Conservation (phyloP, 78 protist genomes). For the Dictyostelium discoideum region dicty_2.7 NC_007088.5:3216001-3216500, state of each 20-base stretch:
- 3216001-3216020: slow-evolving; percentile 48
- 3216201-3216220: slow-evolving; percentile 57
- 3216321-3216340: slow-evolving; percentile 47
- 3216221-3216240: slow-evolving; percentile 49
- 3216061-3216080: slow-evolving; percentile 60
- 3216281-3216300: slow-evolving; percentile 53
- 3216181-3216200: slow-evolving; percentile 66
- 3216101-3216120: slow-evolving; percentile 43
- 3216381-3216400: slow-evolving; percentile 50
- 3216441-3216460: slow-evolving; percentile 31
- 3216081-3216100: slow-evolving; percentile 43
- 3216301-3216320: slow-evolving; percentile 33
- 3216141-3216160: no score
- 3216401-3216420: background rate
- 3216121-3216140: no score
- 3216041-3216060: slow-evolving; percentile 58
- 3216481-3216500: slow-evolving; percentile 61
- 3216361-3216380: slow-evolving; percentile 64
- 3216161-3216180: slow-evolving; percentile 2
- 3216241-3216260: slow-evolving; percentile 50
- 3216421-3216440: slow-evolving; percentile 27
- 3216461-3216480: slow-evolving; percentile 40
- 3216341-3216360: slow-evolving; percentile 56
- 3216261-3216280: slow-evolving; percentile 57
- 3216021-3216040: slow-evolving; percentile 19